Percentiles rank a stretch among this genome's conserved stretches.
Conservation (phyloP, 176 grass and related monocot species). For the Rhynchospora tenuis region DNA sequence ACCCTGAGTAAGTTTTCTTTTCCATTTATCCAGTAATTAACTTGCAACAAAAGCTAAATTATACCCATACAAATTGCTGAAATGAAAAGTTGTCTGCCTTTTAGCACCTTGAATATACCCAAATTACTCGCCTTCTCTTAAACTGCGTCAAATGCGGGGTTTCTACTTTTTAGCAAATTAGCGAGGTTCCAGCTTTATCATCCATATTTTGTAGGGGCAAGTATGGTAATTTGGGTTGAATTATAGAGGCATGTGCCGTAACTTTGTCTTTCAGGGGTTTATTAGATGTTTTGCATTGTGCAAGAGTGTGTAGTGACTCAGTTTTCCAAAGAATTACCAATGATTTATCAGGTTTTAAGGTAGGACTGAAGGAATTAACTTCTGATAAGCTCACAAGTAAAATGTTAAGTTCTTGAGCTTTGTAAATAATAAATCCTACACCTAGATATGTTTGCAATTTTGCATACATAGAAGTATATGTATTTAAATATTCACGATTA, state of each 20-base stretch:
- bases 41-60: neutral
- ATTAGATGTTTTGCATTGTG: neutral
- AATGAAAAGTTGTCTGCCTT: neutral
- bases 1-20: conserved; percentile 74
- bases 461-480: neutral
- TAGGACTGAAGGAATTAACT: neutral
- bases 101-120: neutral
- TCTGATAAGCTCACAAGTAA: neutral
- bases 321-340: neutral
- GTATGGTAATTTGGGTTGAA: too few relatives aligned
- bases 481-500: neutral
- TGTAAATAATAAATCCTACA: neutral
- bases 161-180: neutral
- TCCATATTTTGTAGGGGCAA: neutral
- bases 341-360: neutral
- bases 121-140: neutral
- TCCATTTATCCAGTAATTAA: neutral
- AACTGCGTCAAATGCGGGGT: neutral
- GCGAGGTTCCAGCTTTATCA: neutral
- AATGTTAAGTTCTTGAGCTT: neutral
- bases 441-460: neutral
- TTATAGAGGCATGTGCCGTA: too few relatives aligned
- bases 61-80: neutral
- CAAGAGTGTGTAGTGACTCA: neutral
- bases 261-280: neutral